These are phyloP conservation scores for Udeniomyces megalosporus DNA, from an alignment of 768 basidiomycete genomes.

Conservation along the genomic window DNA sequence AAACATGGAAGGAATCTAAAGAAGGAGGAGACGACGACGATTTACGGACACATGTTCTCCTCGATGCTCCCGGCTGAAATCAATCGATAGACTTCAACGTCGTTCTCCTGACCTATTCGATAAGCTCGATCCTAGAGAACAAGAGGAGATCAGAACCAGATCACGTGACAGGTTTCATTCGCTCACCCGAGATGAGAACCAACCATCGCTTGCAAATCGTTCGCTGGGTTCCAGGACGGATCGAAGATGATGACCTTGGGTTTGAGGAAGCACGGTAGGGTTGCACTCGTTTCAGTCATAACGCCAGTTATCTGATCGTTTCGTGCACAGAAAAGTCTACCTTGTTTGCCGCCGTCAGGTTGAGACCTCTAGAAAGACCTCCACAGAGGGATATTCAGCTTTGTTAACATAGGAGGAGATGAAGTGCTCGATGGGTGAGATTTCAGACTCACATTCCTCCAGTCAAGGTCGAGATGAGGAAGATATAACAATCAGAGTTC, in stretches of 20 bases:
- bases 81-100: conserved; percentile 68
- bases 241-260: conserved; percentile 9
- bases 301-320: conserved; percentile 36
- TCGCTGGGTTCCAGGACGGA: conserved; percentile 8
- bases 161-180: no score
- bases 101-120: conserved; percentile 61
- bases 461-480: conserved; percentile 48
- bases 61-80: conserved; percentile 57
- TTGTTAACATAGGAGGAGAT: neutral
- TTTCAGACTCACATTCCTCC: conserved; percentile 47
- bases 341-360: conserved; percentile 47
- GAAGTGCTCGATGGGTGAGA: neutral
- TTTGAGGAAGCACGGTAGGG: conserved; percentile 31
- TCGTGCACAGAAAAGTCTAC: conserved; percentile 31
- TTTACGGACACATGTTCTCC: conserved; percentile 1
- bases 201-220: conserved; percentile 51
- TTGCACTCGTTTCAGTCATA: conserved; percentile 51
- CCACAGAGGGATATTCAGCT: neutral
- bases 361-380: neutral
- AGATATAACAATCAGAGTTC: conserved; percentile 50
- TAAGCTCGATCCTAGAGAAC: conserved; percentile 36
- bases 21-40: neutral
- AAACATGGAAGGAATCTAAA: no score
- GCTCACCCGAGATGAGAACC: no score
- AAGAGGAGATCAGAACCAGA: no score